Percentiles rank a stretch among this genome's conserved stretches.
These are phyloP conservation scores for Naegleria gruberi DNA, from an alignment of 208 protist genomes.

Conservation along the genomic window DNA sequence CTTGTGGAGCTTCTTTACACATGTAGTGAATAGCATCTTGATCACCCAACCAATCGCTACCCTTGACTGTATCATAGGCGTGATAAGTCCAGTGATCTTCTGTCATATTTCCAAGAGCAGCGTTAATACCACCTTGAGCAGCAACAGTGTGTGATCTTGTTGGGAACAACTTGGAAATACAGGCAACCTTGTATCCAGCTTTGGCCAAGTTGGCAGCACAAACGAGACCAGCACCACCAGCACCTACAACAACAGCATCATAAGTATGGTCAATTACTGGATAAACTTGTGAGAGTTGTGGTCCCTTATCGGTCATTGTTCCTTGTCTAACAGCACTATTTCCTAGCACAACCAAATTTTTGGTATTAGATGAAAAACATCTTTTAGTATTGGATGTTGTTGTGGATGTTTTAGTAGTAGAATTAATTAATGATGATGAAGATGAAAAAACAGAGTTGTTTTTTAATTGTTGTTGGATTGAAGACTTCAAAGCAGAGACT, in stretches of 20 bases:
- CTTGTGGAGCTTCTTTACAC: constrained; percentile 88
- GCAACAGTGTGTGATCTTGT: constrained; percentile 98
- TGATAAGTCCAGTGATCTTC: constrained; percentile 98
- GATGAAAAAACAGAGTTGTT: not conserved
- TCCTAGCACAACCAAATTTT: not conserved
- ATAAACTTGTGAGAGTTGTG: constrained; percentile 54
- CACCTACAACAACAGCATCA: constrained; percentile 96
- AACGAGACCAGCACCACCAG: constrained; percentile 94
- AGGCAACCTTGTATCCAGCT: constrained; percentile 93
- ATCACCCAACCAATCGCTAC: constrained; percentile 95
- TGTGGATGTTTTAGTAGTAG: not conserved
- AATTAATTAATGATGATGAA: not conserved
- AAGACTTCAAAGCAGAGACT: too few relatives aligned
- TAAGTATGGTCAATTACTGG: constrained; percentile 95
- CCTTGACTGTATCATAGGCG: constrained; percentile 98
- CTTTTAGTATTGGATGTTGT: not conserved
- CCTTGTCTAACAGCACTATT: not conserved
- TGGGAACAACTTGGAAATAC: constrained; percentile 96
- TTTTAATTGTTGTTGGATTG: not conserved
- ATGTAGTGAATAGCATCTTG: constrained; percentile 99
- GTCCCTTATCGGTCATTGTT: constrained; percentile 15
- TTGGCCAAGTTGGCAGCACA: constrained; percentile 93
- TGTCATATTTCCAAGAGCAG: constrained; percentile 94
- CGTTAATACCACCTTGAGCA: constrained; percentile 92
- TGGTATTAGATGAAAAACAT: not conserved